Base-by-base conservation (phyloP, 2,329 filamentous ascomycete genomes). In the Trichothecium sympodiale region DNA sequence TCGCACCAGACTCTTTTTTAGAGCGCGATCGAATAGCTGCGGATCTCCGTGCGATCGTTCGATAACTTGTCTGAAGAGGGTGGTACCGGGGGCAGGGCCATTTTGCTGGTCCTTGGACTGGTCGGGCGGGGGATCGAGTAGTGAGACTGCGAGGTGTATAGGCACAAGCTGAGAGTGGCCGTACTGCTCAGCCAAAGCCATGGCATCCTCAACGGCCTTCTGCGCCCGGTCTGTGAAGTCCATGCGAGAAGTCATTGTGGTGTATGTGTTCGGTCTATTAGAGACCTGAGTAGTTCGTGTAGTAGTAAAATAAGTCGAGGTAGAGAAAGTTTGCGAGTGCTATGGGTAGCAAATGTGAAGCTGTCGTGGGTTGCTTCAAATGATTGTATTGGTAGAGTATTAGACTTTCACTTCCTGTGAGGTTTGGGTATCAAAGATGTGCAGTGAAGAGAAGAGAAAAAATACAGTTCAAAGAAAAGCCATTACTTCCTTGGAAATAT, bases 221-320 rank as follows among this genome's bases (percentile, higher is more conserved):
- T 88, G 83, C 46, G 85, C 91, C 62, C 83, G 71, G 62, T 96
- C 89, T 46, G 91, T 98, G 57, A 95, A 95, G 56, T 93, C 81
- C 79, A 88, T 85, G 51, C 79, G 75, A 35, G 78, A 74, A 60
- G 72, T 74, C 82, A 87, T 85, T 46, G 46, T 74, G 55, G 33
- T 46, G 39, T 25, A 38, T 43, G 33, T 39, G 35, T 41, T 5
- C 12, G 17, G 29, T 16, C 29, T 10, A 10, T 16, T 13, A 31
- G 15, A 25, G 20, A 34, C 33, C 37, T 28, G 14, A 31, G 26
- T 15, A 20, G 16, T 25, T 13, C 17, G 28, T 34, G 26, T 16
- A 33, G 26, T 28, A 31, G 25, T 34, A 37, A 35, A 27, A n/a
- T 25, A 31, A 23, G 9, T 29, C 10, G 6, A 25, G 6, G 10